These are phyloP conservation scores for Cadophora luteo-olivacea DNA, from an alignment of 2,329 filamentous ascomycete species.

Conservation along the genomic window DNA sequence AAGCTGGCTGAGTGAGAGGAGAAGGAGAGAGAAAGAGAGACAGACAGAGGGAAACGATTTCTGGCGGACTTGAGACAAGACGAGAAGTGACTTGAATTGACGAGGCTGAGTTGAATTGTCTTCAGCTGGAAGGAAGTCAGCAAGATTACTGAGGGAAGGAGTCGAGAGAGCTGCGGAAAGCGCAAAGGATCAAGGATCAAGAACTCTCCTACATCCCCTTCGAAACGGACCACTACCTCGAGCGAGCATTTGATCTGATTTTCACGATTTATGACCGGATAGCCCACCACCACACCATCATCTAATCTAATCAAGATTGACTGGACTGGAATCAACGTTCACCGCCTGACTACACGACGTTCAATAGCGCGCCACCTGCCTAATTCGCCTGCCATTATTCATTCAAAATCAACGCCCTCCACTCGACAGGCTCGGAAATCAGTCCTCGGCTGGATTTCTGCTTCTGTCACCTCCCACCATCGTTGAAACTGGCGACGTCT, in stretches of 20 bases:
- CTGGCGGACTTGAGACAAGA: no score
- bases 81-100: not conserved
- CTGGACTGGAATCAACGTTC: not conserved
- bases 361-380: not conserved
- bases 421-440: slow-evolving; percentile 14
- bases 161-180: not conserved
- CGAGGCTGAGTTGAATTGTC: not conserved
- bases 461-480: slow-evolving; percentile 12
- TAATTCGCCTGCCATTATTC: not conserved
- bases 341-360: not conserved
- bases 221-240: not conserved
- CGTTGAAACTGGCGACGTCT: slow-evolving; percentile 33
- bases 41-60: not conserved
- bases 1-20: not conserved
- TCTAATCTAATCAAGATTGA: not conserved
- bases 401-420: not conserved
- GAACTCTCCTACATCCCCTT: not conserved
- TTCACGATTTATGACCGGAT: not conserved
- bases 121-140: not conserved
- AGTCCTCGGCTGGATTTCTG: slow-evolving; percentile 18
- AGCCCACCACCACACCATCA: not conserved
- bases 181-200: not conserved
- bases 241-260: not conserved
- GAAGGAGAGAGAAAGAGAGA: slow-evolving; percentile 4
- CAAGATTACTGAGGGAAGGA: not conserved